A percentile compares a stretch with the other conserved stretches of the same genome.
phyloP scores from a whole-genome alignment of 2,329 filamentous ascomycete species.

The Peltaster fructicola region DNA sequence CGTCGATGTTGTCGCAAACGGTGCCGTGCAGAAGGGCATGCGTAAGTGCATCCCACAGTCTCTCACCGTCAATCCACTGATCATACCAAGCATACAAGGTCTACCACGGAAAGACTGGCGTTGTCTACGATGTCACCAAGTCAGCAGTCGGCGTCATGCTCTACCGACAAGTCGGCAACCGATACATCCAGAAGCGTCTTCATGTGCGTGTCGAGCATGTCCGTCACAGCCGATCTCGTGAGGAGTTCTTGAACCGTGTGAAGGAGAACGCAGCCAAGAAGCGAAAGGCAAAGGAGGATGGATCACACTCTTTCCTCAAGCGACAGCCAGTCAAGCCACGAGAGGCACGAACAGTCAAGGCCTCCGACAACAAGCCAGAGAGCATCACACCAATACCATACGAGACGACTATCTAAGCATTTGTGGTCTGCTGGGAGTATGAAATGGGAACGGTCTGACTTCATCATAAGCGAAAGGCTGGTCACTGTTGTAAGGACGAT shows the following conservation, averaged over 20 bases:
- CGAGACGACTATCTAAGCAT: conserved; percentile 87
- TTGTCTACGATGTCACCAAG: conserved; percentile 80
- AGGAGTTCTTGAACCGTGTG: conserved; percentile 91
- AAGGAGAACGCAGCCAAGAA: conserved; percentile 90
- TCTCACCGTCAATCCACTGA: conserved; percentile 4
- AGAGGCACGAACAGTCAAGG: conserved; percentile 59
- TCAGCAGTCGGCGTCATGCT: conserved; percentile 94
- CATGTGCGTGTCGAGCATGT: conserved; percentile 99
- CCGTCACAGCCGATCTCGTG: conserved; percentile 79
- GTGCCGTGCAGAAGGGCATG: conserved; percentile 83
- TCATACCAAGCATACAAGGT: conserved; percentile 56
- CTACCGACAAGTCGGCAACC: conserved; percentile 98
- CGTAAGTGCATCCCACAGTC: conserved; percentile 36
- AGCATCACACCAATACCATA: conserved; percentile 83
- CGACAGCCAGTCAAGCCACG: conserved; percentile 67
- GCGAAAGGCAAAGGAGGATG: conserved; percentile 81
- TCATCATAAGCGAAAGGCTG: too few relatives aligned
- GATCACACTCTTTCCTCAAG: conserved; percentile 82
- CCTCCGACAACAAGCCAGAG: conserved; percentile 73
- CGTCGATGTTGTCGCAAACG: conserved; percentile 97
- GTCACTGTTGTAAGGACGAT: too few relatives aligned
- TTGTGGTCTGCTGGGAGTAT: conserved; percentile 1
- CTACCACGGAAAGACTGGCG: conserved; percentile 89
- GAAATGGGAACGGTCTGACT: too few relatives aligned
- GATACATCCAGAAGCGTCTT: conserved; percentile 99